Evolutionary conservation across 2,329 filamentous ascomycete genomes (phyloP), one percentile per base, ranked within the genome.

Genomic region (Sarocladium strictum): DNA sequence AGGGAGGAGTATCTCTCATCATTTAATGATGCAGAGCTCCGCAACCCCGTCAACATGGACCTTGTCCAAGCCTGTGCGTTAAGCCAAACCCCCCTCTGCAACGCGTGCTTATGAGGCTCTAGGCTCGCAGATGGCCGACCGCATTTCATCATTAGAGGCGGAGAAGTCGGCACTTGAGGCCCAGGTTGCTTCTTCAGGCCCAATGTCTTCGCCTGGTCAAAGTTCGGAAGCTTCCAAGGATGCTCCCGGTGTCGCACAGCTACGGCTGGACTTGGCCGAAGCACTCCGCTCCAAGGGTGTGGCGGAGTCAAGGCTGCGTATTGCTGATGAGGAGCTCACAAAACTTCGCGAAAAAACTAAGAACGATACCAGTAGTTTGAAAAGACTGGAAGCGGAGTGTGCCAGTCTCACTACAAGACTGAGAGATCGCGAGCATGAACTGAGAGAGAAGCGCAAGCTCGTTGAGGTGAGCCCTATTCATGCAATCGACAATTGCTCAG

Each of bases 341-440:
- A 77, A 76, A 24, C 71, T 91, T n/a, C 84, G 83, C 37, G 67
- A 75, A 29, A 81, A 83, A 61, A 76, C 77, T 4, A 77, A 76
- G 43, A 71, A 75, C n/a, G 86, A 93, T 56, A 69, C 73, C 7
- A 80, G 78, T 61, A 76, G 78, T 17, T 78, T 96, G 53, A 73
- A 76, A 15, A 73, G 79, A 21, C 72, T 95, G 17, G 80, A 83
- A 19, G 72, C 76, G 23, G 85, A 91, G 62, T 80, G 83, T 32
- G 76, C 78, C 17, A 70, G 76, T 2, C 72, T 94, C 17, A 76
- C 81, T 51, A 78, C 83, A 40, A 85, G 85, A 58, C 73, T 96
- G 38, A 85, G 82, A 59, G 93, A 97, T 68, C 77, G 88, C 27
- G 90, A 95, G 58, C 89, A 95, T 63, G 94, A 97, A 74, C 71